phyloP scores from a whole-genome alignment of 2,329 filamentous ascomycete genomes.

The Tolypocladium ovalisporum region DNA sequence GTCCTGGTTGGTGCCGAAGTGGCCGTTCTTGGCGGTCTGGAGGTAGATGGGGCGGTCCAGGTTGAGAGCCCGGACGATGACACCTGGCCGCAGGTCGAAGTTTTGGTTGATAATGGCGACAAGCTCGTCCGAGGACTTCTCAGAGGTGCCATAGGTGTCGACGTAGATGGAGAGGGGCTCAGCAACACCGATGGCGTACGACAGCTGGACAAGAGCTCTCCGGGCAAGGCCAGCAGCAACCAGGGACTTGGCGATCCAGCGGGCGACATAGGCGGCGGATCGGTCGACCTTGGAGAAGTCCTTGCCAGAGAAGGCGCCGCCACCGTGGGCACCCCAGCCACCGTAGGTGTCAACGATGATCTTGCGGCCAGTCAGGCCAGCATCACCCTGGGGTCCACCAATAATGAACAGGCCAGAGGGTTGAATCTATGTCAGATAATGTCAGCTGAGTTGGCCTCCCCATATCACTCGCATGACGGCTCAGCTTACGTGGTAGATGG shows the following conservation, averaged over 20 bases:
- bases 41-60: conserved; percentile 94
- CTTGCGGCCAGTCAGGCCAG: conserved; percentile 96
- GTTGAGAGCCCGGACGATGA: conserved; percentile 96
- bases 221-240: conserved; percentile 81
- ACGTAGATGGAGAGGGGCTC: conserved; percentile 98
- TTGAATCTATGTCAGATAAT: conserved; percentile 54
- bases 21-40: conserved; percentile 98
- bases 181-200: conserved; percentile 97
- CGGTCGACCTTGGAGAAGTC: conserved; percentile 99
- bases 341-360: conserved; percentile 99
- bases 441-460: conserved; percentile 2
- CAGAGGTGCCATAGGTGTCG: conserved; percentile 91
- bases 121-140: conserved; percentile 82
- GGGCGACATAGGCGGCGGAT: conserved; percentile 91
- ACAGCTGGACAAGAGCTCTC: conserved; percentile 92
- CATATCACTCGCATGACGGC: not conserved
- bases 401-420: conserved; percentile 98
- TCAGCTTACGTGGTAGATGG: conserved; percentile 76
- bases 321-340: conserved; percentile 98
- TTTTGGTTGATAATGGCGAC: conserved; percentile 90
- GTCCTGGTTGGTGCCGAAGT: conserved; percentile 93
- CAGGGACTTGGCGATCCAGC: conserved; percentile 99
- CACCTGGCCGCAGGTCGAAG: conserved; percentile 96
- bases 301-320: conserved; percentile 99
- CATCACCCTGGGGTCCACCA: conserved; percentile 96